Conservation (phyloP, 345 rosid genomes). For the Aquilaria sinensis region DNA sequence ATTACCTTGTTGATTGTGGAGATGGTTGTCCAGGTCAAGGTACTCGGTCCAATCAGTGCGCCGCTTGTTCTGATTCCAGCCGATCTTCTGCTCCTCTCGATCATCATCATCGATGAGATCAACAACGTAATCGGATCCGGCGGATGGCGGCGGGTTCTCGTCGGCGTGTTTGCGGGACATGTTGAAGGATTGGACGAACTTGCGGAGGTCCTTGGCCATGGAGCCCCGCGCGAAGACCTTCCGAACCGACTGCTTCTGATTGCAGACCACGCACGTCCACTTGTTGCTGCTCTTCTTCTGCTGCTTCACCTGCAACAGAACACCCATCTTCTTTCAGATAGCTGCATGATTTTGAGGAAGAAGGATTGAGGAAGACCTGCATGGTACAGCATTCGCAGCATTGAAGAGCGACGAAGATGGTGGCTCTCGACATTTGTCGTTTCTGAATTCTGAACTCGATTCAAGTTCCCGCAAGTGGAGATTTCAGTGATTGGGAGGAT, state of each 20-base stretch:
- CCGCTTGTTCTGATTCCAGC: slow-evolving; percentile 22
- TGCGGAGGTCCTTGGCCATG: slow-evolving; percentile 73
- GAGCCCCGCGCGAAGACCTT: slow-evolving; percentile 61
- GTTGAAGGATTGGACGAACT: slow-evolving; percentile 68
- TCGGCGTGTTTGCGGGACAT: slow-evolving; percentile 50
- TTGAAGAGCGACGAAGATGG: slow-evolving; percentile 59
- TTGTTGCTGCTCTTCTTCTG: slow-evolving; percentile 67
- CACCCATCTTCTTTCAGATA: not conserved
- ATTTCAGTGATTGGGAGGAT: too few relatives aligned
- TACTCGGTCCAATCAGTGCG: slow-evolving; percentile 61
- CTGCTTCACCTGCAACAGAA: slow-evolving; percentile 68
- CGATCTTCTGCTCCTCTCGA: not conserved
- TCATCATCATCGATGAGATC: slow-evolving; percentile 7
- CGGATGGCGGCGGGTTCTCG: slow-evolving; percentile 7
- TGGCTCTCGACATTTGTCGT: not conserved
- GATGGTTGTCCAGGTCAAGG: slow-evolving; percentile 27
- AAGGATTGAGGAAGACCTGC: slow-evolving; percentile 43
- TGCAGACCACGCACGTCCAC: slow-evolving; percentile 82
- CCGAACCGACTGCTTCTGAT: slow-evolving; percentile 70
- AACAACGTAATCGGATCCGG: not conserved
- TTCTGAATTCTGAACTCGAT: too few relatives aligned
- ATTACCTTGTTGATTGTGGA: slow-evolving; percentile 22
- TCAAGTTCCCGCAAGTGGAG: too few relatives aligned
- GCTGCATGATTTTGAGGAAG: not conserved
- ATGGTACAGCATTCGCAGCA: slow-evolving; percentile 84